Percentiles rank a stretch among this genome's conserved stretches.
Conservation (phyloP, 768 basidiomycete genomes). For the Pleurotus citrinopileatus region DNA sequence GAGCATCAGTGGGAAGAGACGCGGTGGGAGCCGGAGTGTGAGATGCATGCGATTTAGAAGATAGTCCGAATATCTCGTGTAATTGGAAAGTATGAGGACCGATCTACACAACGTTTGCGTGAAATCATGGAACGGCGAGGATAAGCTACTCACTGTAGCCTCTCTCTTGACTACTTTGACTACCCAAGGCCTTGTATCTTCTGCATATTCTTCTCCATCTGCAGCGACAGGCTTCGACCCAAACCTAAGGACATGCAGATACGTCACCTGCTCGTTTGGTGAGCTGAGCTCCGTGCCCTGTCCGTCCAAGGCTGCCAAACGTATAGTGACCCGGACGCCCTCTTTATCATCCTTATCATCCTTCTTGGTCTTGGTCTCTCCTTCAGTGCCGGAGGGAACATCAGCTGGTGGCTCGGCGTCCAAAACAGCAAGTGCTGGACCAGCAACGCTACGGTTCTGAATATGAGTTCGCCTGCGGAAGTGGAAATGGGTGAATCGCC, state of each 20-base stretch:
- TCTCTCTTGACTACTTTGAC: constrained; percentile 92
- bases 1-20: constrained; percentile 32
- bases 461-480: constrained; percentile 54
- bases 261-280: constrained; percentile 86
- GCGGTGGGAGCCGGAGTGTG: constrained; percentile 23
- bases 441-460: constrained; percentile 53
- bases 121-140: not conserved
- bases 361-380: constrained; percentile 38
- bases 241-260: constrained; percentile 79
- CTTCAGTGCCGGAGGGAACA: constrained; percentile 29
- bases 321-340: constrained; percentile 77
- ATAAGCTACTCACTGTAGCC: constrained; percentile 55
- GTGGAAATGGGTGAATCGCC: constrained; percentile 65
- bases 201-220: constrained; percentile 35
- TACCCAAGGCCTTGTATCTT: constrained; percentile 79
- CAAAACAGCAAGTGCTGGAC: constrained; percentile 76
- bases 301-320: constrained; percentile 78
- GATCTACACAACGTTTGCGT: constrained; percentile 47
- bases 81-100: constrained; percentile 92
- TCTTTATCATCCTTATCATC: constrained; percentile 48
- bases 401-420: constrained; percentile 55
- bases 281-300: constrained; percentile 64
- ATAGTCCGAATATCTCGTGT: constrained; percentile 92
- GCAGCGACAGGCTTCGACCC: constrained; percentile 38
- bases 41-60: constrained; percentile 46